These are phyloP conservation scores for Amphichorda felina DNA, from an alignment of 2,329 filamentous ascomycete genomes.

Conservation along the genomic window DNA sequence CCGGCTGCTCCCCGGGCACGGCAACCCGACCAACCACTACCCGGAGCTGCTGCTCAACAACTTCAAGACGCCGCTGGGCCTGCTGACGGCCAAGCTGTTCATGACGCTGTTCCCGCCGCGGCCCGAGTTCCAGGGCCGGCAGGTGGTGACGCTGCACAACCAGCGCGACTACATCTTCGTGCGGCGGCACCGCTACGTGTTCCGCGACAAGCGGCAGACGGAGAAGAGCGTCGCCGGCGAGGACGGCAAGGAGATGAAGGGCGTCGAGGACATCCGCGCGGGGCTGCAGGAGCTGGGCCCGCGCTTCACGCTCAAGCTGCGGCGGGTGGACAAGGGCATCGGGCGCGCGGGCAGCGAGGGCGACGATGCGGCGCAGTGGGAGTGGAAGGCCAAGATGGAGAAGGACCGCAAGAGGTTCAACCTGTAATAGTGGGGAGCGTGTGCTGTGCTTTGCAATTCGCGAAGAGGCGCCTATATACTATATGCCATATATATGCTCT, in stretches of 20 bases:
- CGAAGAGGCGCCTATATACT: no score
- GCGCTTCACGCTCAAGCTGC: conserved; percentile 63
- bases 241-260: conserved; percentile 74
- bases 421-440: no score
- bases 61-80: conserved; percentile 84
- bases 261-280: conserved; percentile 74
- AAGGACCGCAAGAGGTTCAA: conserved; percentile 91
- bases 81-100: conserved; percentile 80
- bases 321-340: conserved; percentile 84
- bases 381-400: conserved; percentile 95
- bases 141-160: conserved; percentile 88
- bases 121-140: conserved; percentile 74
- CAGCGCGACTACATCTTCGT: conserved; percentile 96
- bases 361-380: conserved; percentile 75
- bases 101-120: conserved; percentile 47
- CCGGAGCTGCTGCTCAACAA: conserved; percentile 88
- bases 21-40: conserved; percentile 76
- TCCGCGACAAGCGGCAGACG: conserved; percentile 74
- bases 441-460: no score
- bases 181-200: conserved; percentile 80
- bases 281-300: conserved; percentile 87
- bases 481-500: no score
- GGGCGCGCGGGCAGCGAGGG: conserved; percentile 54
- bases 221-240: conserved; percentile 78
- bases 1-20: conserved; percentile 79